Percentiles rank a stretch among this genome's conserved stretches.
Conservation (phyloP, 208 protist species). For the Acanthamoeba divionensis region DNA sequence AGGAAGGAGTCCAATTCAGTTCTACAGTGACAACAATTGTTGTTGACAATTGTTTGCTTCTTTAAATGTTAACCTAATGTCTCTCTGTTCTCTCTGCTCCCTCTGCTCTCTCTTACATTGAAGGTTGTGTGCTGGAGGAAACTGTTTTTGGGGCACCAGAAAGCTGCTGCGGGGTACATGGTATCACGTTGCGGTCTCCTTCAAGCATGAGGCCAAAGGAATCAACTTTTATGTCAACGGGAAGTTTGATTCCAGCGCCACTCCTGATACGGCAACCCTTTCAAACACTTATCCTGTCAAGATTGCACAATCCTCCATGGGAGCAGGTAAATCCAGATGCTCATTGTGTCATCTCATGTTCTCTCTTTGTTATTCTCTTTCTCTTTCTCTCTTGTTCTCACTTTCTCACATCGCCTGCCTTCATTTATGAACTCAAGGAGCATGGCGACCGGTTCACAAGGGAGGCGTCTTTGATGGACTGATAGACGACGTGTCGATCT, state of each 20-base stretch:
- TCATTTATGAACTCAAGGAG: neutral
- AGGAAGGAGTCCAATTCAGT: too few species aligned
- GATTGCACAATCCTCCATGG: neutral
- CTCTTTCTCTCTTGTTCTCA: neutral
- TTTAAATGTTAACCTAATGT: too few species aligned
- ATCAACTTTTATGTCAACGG: conserved; percentile 40
- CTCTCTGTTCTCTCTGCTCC: too few species aligned
- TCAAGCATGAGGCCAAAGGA: neutral
- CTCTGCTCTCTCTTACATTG: too few species aligned
- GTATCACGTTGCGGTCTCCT: conserved; percentile 42
- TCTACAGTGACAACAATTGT: too few species aligned
- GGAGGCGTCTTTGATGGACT: neutral
- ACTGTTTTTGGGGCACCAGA: neutral
- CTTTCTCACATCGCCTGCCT: neutral
- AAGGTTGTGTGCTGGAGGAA: neutral
- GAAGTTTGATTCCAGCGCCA: neutral
- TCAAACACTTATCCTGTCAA: neutral
- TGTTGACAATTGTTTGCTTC: too few species aligned
- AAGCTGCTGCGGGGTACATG: neutral
- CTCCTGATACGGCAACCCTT: neutral
- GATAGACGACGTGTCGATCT: conserved; percentile 28
- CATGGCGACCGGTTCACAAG: neutral
- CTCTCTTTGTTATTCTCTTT: neutral
- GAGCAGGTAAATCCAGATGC: neutral
- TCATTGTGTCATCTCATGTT: too few species aligned